These are phyloP conservation scores for Daldinia decipiens DNA, from an alignment of 495 filamentous ascomycete genomes.

Conservation along the genomic window DNA sequence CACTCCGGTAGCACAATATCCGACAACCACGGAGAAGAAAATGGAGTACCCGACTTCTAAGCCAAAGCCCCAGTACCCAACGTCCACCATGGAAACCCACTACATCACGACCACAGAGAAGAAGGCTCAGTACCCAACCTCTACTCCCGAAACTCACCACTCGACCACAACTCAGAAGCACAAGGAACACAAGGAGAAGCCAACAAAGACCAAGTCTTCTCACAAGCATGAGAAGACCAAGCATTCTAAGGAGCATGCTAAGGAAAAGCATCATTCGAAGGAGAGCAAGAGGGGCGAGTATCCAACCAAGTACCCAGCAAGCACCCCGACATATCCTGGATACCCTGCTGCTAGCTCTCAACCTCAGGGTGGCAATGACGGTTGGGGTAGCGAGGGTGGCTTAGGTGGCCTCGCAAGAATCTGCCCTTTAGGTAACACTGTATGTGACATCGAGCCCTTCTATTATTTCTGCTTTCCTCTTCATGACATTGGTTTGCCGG, in stretches of 20 bases:
- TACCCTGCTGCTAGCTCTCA: constrained; percentile 1
- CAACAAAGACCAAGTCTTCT: too few species aligned
- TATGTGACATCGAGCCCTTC: background rate
- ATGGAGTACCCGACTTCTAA: constrained; percentile 7
- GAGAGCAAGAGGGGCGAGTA: constrained; percentile 25
- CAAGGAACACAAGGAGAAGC: constrained; percentile 15
- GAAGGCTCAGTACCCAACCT: background rate
- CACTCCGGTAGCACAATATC: constrained; percentile 10
- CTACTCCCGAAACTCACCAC: constrained; percentile 3
- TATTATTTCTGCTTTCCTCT: background rate
- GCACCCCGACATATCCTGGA: constrained; percentile 3
- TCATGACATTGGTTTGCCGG: background rate
- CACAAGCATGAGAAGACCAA: constrained; percentile 14
- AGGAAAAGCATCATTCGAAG: constrained; percentile 12
- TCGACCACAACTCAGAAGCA: constrained; percentile 16
- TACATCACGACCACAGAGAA: constrained; percentile 6
- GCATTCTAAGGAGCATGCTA: constrained; percentile 15
- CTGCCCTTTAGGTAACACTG: constrained; percentile 25
- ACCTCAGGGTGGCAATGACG: background rate
- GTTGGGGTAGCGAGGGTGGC: background rate
- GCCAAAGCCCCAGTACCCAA: background rate
- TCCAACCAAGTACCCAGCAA: constrained; percentile 13
- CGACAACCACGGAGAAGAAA: constrained; percentile 18
- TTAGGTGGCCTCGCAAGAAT: constrained; percentile 6
- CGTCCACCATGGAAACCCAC: constrained; percentile 4